A percentile compares a stretch with the other conserved stretches of the same genome.
These are phyloP conservation scores for Papiliotrema fonsecae DNA, from an alignment of 1,284 basidiomycete genomes.

Conservation along the genomic window DNA sequence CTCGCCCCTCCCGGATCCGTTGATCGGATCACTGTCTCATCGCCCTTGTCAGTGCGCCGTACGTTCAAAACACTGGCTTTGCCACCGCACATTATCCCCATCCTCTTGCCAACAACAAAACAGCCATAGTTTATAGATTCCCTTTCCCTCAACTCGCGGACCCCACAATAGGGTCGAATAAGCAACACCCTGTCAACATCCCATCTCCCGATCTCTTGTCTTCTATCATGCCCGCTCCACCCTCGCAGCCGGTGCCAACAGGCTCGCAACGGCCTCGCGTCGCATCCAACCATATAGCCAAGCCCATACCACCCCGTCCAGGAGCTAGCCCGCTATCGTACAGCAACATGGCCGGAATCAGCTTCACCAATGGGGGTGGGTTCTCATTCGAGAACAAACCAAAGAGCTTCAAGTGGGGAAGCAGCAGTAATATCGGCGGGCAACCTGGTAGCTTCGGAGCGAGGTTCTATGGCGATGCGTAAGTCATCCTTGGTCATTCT, in stretches of 20 bases:
- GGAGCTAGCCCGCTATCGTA: conserved; percentile 41
- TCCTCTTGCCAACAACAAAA: no score
- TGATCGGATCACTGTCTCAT: no score
- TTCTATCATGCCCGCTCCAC: conserved; percentile 6
- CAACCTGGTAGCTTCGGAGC: conserved; percentile 35
- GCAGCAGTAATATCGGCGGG: conserved; percentile 10
- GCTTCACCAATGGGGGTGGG: conserved; percentile 38
- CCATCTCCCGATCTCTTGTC: neutral
- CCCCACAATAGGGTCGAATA: no score
- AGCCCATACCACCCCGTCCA: conserved; percentile 11
- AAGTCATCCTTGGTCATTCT: no score
- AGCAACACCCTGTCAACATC: no score
- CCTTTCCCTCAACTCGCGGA: neutral
- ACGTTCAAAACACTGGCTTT: no score
- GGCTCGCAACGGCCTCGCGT: neutral
- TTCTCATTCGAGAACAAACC: conserved; percentile 31
- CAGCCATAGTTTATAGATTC: no score
- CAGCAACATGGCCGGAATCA: conserved; percentile 42
- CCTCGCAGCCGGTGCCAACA: conserved; percentile 7
- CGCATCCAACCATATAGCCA: conserved; percentile 1
- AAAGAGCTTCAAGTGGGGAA: conserved; percentile 15
- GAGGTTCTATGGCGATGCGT: conserved; percentile 41
- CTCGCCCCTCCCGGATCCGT: no score
- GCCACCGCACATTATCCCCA: no score
- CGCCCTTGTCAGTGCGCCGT: no score